Base-by-base conservation (phyloP, 2,329 filamentous ascomycete genomes). In the Ascochyta koolunga region DNA sequence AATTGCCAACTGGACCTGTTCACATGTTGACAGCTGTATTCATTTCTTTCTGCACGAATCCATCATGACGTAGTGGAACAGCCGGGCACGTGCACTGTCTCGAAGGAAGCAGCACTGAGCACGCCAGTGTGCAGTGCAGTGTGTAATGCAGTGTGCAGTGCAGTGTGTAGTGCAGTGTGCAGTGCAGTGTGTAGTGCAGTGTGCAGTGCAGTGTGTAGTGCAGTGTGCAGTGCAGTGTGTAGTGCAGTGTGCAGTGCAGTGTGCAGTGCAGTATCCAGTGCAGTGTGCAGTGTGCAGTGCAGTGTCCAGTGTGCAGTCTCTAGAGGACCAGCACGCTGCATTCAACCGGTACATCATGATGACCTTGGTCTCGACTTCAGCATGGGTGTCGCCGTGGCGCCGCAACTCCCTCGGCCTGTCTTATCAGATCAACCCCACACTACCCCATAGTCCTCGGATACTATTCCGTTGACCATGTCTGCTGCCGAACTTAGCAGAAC, bases 401-500 rank as follows among this genome's bases (percentile, higher is more conserved):
- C 36, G 25, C 13, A 49, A 41, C 35, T 50, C 31, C 38, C 40
- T 50, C 48, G 48, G 48, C 40, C 33, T 44, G 18, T 36, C 32
- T 54, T 45, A 54, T 54, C 51, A 45, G 45, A 54, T 54, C 39
- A 51, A 54, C 51, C 51, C 51, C 51, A 54, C 51, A 44, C 36
- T 44, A 18, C 51, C 41, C 49, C 41, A 40, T 35, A 37, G 21
- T 45, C 65, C 65, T 66, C 64, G 66, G 66, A 64, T 68, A 56
- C 64, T 60, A 56, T 65, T 60, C 49, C 53, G 41, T 48, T 59
- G 57, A 59, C 41, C 52, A 39, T 48, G 50, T 27, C 50, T 51
- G 58, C 64, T 67, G 49, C 67, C 68, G 68, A 70, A 67, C 67
- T 69, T 70, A 69, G 59, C 58, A 60, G 32, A 19, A 40, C 48